Evolutionary conservation across 2,329 filamentous ascomycete genomes (phyloP), one percentile per base, ranked within the genome.

Genomic region (Alternaria sp.): DNA sequence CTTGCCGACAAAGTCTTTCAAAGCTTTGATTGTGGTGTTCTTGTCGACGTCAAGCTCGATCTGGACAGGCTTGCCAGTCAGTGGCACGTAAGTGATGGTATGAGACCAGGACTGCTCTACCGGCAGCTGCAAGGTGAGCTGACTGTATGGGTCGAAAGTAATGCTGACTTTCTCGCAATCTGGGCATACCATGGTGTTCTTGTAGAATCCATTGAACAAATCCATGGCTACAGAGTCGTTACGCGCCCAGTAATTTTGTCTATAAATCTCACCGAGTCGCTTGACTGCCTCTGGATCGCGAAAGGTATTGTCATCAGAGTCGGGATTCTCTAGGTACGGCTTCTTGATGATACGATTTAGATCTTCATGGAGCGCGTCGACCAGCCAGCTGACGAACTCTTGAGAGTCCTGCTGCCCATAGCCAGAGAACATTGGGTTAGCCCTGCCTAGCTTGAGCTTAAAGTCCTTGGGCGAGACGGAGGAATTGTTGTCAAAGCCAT

Each of bases 331-430:
- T 47, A 96, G 94, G 77, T 98, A 97, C 0, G 95, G 95, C 81
- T 99, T 99, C 81, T 96, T 94, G 75, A 91, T 88, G 65, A 99
- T 91, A 9, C 95, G 89, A 75, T 96, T 99, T 42, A 99, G 82
- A 76, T 99, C 95, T 78, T 99, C 95, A 71, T 98, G 94, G 1
- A 99, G 84, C 5, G 92, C 94, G 78, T 99, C 95, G 7, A 99
- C 88, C 12, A 99, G 85, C 77, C 97, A 98, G 41, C 95, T 93
- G 20, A 99, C 83, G 61, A 99, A 98, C 73, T 99, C 95, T 72
- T 99, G 95, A 0, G 95, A 96, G 75, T 99, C 95, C 76, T 99
- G 95, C 77, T 99, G 95, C 3, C 92, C 93, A 80, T 95, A 98
- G 4, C 94, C 94, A 3, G 93, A 94, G 75, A 99, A 98, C 12